Evolutionary conservation across 1,139 yeast species (phyloP).

Genomic region (Sugiyamaella castrensis): DNA sequence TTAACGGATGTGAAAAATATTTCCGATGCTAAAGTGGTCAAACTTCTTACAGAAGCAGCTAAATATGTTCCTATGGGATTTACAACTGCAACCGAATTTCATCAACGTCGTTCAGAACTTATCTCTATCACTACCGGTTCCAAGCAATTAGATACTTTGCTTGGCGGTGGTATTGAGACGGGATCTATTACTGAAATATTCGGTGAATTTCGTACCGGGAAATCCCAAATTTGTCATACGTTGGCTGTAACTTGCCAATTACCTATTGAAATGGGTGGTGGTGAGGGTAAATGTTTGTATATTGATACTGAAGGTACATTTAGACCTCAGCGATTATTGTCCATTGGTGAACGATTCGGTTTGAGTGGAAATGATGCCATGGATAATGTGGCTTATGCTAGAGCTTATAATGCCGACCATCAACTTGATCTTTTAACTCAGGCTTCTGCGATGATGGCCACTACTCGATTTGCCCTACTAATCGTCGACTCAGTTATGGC

Average conservation of each 20-base stretch:
- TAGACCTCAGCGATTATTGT: slow-evolving; percentile 83
- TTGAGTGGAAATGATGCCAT: slow-evolving; percentile 91
- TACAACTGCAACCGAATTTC: slow-evolving; percentile 95
- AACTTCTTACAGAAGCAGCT: slow-evolving; percentile 75
- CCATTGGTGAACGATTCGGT: slow-evolving; percentile 90
- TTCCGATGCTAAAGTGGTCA: slow-evolving; percentile 93
- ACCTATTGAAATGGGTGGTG: slow-evolving; percentile 98
- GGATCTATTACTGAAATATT: slow-evolving; percentile 95
- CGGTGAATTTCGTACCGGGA: slow-evolving; percentile 98
- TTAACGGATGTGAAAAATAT: slow-evolving; percentile 82
- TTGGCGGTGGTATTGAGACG: slow-evolving; percentile 97
- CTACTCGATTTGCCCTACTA: slow-evolving; percentile 69
- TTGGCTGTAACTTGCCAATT: slow-evolving; percentile 95
- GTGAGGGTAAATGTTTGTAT: slow-evolving; percentile 95
- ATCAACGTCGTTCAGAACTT: slow-evolving; percentile 82
- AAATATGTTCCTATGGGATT: slow-evolving; percentile 93
- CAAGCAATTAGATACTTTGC: slow-evolving; percentile 82
- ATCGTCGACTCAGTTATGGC: slow-evolving; percentile 98
- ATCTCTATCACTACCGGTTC: slow-evolving; percentile 95
- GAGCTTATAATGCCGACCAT: slow-evolving; percentile 97
- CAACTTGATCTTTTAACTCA: slow-evolving; percentile 81
- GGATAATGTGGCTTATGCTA: slow-evolving; percentile 94
- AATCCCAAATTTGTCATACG: slow-evolving; percentile 95
- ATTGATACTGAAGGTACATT: slow-evolving; percentile 98
- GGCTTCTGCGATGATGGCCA: slow-evolving; percentile 97